Conservation (phyloP, 768 basidiomycete species). For the Sistotremastrum niveocremeum region DNA sequence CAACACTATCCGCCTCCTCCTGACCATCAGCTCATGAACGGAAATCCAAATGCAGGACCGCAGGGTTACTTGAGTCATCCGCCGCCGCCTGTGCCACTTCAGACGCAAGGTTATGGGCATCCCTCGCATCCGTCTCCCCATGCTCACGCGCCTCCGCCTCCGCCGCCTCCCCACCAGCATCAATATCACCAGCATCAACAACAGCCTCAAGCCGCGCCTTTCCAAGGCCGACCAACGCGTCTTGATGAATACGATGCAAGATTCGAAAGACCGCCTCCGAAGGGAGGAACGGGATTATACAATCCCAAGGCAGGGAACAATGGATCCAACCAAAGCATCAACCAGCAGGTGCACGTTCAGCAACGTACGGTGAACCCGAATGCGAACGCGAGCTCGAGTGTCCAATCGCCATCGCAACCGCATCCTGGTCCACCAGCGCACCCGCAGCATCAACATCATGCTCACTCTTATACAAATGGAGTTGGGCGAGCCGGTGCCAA, state of each 20-base stretch:
- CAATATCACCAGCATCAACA: constrained; percentile 10
- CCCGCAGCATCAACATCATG: constrained; percentile 8
- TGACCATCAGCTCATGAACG: neutral
- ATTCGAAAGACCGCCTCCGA: constrained; percentile 36
- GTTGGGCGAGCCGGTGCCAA: constrained; percentile 12
- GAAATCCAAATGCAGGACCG: constrained; percentile 5
- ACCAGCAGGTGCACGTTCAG: neutral
- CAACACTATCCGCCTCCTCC: too few species aligned
- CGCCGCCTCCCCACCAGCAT: neutral
- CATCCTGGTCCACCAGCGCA: constrained; percentile 23
- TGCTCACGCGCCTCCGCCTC: constrained; percentile 1
- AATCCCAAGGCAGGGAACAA: constrained; percentile 17
- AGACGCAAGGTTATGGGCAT: constrained; percentile 18
- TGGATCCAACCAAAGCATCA: constrained; percentile 5
- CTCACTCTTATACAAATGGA: constrained; percentile 12
- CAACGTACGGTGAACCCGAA: neutral
- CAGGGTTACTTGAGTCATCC: neutral
- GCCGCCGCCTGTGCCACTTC: neutral
- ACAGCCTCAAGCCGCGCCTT: neutral
- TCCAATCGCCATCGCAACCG: constrained; percentile 10
- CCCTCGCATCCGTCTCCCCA: constrained; percentile 24
- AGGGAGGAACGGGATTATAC: constrained; percentile 26
- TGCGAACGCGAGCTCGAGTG: constrained; percentile 4
- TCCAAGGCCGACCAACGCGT: constrained; percentile 9
- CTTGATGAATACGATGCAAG: constrained; percentile 33